Evolutionary conservation across 768 basidiomycete species (phyloP), one percentile per base, ranked within the genome.

Genomic region (Amanita pseudoporphyria): DNA sequence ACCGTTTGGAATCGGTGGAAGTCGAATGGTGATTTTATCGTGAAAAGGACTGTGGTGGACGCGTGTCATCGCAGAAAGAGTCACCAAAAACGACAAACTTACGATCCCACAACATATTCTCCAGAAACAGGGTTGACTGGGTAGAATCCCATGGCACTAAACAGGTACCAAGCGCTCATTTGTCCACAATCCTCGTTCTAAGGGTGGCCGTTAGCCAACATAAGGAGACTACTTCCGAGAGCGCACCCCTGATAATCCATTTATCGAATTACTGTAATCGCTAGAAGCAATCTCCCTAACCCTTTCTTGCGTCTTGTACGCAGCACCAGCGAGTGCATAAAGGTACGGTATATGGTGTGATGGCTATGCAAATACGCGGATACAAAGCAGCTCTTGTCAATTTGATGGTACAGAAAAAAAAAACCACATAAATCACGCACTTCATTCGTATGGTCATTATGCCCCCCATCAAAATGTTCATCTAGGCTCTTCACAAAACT

Each of bases 101-200:
- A 83, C 84, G 80, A 79, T 54, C 87, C 88, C 40, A 92, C 70
- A 49, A 88, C 70, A 53, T 90, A 91, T 57, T 79, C 77, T 2
- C 77, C 80, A 0, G 82, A 84, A 0, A 83, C 83, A 0, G 88
- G 88, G 59, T 90, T 83, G 35, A 90, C 86, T 32, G 86, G 87
- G 56, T 91, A 91, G 62, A 91, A 86, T 1, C 88, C 87, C 63
- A 92, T 71, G 0, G 86, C 79, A 44, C 79, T 82, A 66, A 88
- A 90, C 12, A 90, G 72, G 56, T 82, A 90, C 88, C 88, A 91
- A 0, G 87, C 84, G 57, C 84, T 87, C 88, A 91, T 91, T 61
- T 92, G 88, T 1, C 88, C 87, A 54, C 87, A 90, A 59, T 92
- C 88, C 61, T 92, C 88, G 56, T 91, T 92, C 83, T 88, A 52